Conservation (phyloP, 164 flowering plant species). For the Platanus orientalis region DNA sequence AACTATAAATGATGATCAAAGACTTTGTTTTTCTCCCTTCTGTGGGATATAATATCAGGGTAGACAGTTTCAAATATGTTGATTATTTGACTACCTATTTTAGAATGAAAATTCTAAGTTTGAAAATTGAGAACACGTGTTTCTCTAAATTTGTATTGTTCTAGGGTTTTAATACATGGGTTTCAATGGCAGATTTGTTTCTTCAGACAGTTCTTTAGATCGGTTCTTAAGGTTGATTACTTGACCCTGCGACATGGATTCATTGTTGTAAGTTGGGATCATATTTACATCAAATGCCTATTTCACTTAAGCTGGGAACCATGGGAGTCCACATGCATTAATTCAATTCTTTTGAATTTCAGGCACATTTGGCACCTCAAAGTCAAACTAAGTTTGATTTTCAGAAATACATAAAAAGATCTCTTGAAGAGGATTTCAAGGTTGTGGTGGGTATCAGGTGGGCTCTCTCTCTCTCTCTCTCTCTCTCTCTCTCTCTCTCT, state of each 20-base stretch:
- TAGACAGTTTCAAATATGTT: no score
- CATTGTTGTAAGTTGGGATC: constrained; percentile 43
- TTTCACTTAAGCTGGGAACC: neutral
- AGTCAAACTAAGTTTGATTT: constrained; percentile 56
- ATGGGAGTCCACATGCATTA: no score
- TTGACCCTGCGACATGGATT: constrained; percentile 79
- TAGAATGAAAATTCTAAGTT: no score
- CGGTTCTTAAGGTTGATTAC: no score
- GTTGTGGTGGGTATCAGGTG: constrained; percentile 82
- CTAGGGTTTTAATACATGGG: no score
- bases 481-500: neutral
- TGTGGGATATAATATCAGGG: no score
- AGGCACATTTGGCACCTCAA: constrained; percentile 88
- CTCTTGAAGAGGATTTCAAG: constrained; percentile 88
- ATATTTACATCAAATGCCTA: neutral
- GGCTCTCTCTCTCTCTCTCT: neutral
- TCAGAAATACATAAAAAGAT: constrained; percentile 71
- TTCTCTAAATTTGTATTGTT: no score
- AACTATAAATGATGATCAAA: no score
- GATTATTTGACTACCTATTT: no score
- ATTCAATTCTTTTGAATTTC: neutral
- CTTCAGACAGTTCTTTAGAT: no score
- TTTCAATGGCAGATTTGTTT: constrained; percentile 78
- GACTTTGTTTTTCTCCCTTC: no score
- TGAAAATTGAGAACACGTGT: no score